Conservation (phyloP, 1,139 yeast species). For the Diutina mesorugosa region DNA sequence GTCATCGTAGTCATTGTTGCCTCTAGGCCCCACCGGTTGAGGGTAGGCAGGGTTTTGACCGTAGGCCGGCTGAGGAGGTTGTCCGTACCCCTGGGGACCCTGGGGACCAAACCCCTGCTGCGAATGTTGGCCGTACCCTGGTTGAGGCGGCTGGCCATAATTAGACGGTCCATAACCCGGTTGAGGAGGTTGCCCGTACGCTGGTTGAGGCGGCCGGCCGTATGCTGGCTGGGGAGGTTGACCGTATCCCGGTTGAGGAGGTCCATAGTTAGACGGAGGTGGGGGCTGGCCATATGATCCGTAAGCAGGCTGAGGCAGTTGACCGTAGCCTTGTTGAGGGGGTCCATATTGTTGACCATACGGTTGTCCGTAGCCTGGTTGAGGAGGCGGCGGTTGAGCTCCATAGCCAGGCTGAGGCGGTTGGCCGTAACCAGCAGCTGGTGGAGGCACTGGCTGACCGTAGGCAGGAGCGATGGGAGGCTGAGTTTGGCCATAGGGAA, state of each 20-base stretch:
- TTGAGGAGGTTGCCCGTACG: constrained; percentile 2
- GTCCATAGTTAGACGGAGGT: constrained; percentile 6
- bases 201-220: background rate
- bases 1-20: background rate
- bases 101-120: constrained; percentile 10
- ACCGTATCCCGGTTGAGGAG: background rate
- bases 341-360: background rate
- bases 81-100: constrained; percentile 6
- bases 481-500: background rate
- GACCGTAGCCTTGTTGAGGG: background rate
- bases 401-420: background rate
- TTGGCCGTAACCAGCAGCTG: background rate
- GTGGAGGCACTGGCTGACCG: constrained; percentile 1
- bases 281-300: constrained; percentile 10
- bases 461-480: background rate
- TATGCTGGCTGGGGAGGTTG: background rate
- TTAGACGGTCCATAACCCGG: background rate
- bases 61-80: constrained; percentile 5
- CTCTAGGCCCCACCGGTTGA: background rate
- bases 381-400: background rate
- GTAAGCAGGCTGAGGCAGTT: background rate
- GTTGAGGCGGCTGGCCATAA: background rate
- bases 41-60: background rate
- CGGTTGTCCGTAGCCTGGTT: background rate
- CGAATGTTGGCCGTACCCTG: constrained; percentile 11